Base-by-base conservation (phyloP, 129 eudicot genomes). In the Glebionis coronaria region DNA sequence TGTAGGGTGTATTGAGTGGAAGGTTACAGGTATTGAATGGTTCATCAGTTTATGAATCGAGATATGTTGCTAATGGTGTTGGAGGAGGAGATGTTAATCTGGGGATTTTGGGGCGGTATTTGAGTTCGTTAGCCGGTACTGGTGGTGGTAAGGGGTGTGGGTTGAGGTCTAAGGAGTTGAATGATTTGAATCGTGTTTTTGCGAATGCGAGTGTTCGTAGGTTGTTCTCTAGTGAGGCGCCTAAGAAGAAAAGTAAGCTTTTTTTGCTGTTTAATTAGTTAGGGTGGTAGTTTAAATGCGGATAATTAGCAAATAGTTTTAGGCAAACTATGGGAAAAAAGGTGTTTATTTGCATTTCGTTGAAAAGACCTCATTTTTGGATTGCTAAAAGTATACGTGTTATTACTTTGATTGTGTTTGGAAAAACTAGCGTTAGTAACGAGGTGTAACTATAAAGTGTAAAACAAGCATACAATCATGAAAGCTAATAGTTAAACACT, bases 211-310 rank as follows among this genome's bases (percentile, higher is more conserved):
- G 79, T 68, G n/a, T 77, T 15, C 80, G 76, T 47, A 74, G 92
- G 69, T 77, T 73, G 59, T 88, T 88, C 85, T 86, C 84, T 45
- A 85, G 79, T 65, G 85, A 84, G 71, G 83, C 81, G 53, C 98
- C 98, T 3, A 92, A 92, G 81, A 88, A 88, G 78, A 92, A 81
- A 70, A 88, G 98, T 92, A 76, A 82, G 95, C 15, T 35, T 18
- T 50, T 4, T 20, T 25, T 65, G 73, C n/a, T 15, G 54, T n/a
- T 28, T 14, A 45, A 42, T 55, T 1, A 3, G 45, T 54, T 50
- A 23, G 40, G 56, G 52, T 72, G 42, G 20, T 58, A 65, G n/a
- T n/a, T n/a, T n/a, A n/a, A n/a, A n/a, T n/a, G n/a, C n/a, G n/a
- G n/a, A n/a, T n/a, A n/a, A n/a, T n/a, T n/a, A n/a, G n/a, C n/a